Evolutionary conservation across 2,329 filamentous ascomycete genomes (phyloP).

Genomic region (Botrytis medusae): DNA sequence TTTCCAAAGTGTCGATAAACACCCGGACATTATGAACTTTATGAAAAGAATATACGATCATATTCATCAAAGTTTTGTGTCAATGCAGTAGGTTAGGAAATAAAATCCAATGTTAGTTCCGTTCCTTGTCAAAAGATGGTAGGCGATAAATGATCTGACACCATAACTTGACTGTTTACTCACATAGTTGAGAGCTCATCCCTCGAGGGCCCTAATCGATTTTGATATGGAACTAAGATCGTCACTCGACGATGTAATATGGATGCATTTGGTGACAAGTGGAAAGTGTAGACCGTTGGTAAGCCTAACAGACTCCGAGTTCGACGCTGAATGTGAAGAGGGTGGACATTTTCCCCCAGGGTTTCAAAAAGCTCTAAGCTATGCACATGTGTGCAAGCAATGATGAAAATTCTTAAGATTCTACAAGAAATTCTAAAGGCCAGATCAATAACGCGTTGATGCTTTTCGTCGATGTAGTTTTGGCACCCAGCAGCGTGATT

Average conservation of each 20-base stretch:
- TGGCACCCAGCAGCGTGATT: not conserved
- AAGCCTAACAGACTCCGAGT: not conserved
- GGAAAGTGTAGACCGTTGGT: not conserved
- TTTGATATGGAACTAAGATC: not conserved
- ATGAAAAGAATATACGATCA: not conserved
- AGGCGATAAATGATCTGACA: not conserved
- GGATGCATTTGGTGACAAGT: not conserved
- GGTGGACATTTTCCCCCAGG: not conserved
- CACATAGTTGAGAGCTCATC: not conserved
- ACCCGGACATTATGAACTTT: not conserved
- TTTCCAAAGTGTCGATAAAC: not conserved
- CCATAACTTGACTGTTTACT: not conserved
- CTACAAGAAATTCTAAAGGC: not conserved
- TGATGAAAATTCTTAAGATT: not conserved
- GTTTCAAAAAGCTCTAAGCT: not conserved
- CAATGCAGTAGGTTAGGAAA: not conserved
- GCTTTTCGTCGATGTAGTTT: not conserved
- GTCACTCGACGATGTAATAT: not conserved
- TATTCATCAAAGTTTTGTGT: not conserved
- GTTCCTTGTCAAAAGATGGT: not conserved
- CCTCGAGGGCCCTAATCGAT: not conserved
- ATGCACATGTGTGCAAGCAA: not conserved
- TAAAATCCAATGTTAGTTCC: not conserved
- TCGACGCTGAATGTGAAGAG: not conserved
- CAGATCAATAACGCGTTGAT: not conserved